phyloP scores from a whole-genome alignment of 208 protist genomes.

The Porcisia deanei region DNA sequence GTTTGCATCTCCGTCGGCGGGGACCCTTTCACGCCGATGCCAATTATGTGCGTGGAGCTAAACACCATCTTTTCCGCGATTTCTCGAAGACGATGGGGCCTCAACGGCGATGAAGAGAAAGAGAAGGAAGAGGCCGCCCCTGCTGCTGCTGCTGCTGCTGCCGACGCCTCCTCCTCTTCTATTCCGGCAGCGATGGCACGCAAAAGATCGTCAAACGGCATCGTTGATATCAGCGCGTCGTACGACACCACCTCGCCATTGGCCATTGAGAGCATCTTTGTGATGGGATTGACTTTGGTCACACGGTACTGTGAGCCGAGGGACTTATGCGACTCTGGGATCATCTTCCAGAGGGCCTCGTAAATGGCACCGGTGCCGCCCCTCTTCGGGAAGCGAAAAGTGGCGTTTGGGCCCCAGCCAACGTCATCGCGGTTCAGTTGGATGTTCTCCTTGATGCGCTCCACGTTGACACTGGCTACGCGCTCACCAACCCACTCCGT shows the following conservation, averaged over 20 bases:
- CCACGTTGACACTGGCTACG: constrained; percentile 63
- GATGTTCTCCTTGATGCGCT: constrained; percentile 61
- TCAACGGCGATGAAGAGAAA: not conserved
- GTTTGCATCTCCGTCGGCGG: constrained; percentile 48
- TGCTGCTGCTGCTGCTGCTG: not conserved
- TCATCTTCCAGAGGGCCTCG: constrained; percentile 31
- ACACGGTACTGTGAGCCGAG: constrained; percentile 32
- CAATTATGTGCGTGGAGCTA: constrained; percentile 70
- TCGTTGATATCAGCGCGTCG: constrained; percentile 56
- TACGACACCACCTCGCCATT: constrained; percentile 42
- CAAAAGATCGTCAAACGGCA: constrained; percentile 59
- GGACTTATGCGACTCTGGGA: constrained; percentile 41
- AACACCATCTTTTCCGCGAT: constrained; percentile 45
- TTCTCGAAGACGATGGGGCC: constrained; percentile 27
- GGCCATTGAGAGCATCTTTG: constrained; percentile 39
- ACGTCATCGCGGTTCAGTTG: constrained; percentile 48
- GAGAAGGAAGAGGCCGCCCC: no score
- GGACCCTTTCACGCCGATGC: constrained; percentile 61
- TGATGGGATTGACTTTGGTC: constrained; percentile 37
- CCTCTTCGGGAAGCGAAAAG: constrained; percentile 67
- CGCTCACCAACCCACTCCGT: constrained; percentile 79
- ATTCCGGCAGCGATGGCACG: constrained; percentile 28
- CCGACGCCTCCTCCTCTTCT: constrained; percentile 18
- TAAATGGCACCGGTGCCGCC: constrained; percentile 80
- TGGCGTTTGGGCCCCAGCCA: constrained; percentile 82